Conservation (phyloP, 495 filamentous ascomycete species). For the Talaromyces adpressus region DNA sequence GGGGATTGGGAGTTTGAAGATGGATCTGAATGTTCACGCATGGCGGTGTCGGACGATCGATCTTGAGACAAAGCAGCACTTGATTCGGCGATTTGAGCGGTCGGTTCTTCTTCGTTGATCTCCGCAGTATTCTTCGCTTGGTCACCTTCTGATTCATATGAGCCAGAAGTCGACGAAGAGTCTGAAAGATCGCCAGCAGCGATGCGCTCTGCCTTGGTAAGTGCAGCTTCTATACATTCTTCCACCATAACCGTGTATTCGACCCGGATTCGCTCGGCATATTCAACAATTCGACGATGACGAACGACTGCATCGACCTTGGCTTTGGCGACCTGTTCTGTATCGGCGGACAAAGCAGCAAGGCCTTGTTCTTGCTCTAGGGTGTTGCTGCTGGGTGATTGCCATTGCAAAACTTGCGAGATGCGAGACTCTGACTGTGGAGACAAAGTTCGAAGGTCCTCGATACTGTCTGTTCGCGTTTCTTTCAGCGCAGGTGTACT, state of each 20-base stretch:
- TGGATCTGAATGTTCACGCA: constrained; percentile 24
- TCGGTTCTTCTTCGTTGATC: background rate
- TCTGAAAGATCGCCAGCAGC: constrained; percentile 80
- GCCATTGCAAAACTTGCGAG: constrained; percentile 90
- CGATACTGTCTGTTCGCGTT: constrained; percentile 52
- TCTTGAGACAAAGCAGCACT: background rate
- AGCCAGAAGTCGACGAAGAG: constrained; percentile 51
- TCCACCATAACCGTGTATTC: constrained; percentile 88
- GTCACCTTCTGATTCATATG: constrained; percentile 19
- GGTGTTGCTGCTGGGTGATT: constrained; percentile 82
- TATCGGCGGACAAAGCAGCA: constrained; percentile 79
- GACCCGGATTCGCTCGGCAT: constrained; percentile 87
- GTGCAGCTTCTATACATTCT: constrained; percentile 87
- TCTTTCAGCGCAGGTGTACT: constrained; percentile 90
- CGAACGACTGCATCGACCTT: constrained; percentile 92
- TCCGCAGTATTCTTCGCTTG: constrained; percentile 23
- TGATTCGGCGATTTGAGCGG: background rate
- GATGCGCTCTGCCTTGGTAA: constrained; percentile 84
- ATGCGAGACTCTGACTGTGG: constrained; percentile 92
- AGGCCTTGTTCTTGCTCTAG: constrained; percentile 93
- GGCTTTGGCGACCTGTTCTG: constrained; percentile 67
- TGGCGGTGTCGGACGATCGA: background rate
- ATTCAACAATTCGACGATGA: constrained; percentile 89
- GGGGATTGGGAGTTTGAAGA: constrained; percentile 18
- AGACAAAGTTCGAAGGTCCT: constrained; percentile 81